Evolutionary conservation across 129 eudicot species (phyloP).

Genomic region (Sambucus nigra): DNA sequence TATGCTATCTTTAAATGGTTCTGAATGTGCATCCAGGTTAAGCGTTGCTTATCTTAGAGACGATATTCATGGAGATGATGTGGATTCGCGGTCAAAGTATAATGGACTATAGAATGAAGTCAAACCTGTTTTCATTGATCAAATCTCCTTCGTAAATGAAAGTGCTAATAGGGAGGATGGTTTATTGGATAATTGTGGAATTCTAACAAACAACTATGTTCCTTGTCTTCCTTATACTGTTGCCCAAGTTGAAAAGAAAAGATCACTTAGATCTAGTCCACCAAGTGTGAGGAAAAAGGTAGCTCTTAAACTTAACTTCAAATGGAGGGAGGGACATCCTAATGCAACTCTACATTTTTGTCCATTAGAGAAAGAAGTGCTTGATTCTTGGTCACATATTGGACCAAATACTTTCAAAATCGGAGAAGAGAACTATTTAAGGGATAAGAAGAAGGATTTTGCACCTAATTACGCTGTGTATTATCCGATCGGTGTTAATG

Average conservation of each 20-base stretch:
- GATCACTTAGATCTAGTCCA: conserved; percentile 54
- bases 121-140: conserved; percentile 50
- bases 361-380: conserved; percentile 62
- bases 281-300: conserved; percentile 59
- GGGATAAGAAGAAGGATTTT: conserved; percentile 83
- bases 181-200: conserved; percentile 60
- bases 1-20: no score
- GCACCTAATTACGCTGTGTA: conserved; percentile 75
- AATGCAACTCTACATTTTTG: conserved; percentile 48
- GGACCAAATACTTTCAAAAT: conserved; percentile 68
- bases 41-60: conserved; percentile 28
- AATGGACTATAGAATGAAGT: conserved; percentile 31
- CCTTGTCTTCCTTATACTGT: conserved; percentile 78
- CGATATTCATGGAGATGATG: conserved; percentile 13
- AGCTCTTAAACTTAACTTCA: conserved; percentile 53
- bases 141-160: conserved; percentile 43
- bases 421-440: conserved; percentile 58
- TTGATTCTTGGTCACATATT: conserved; percentile 72
- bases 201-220: conserved; percentile 63
- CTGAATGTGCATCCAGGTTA: conserved; percentile 40
- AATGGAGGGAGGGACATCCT: conserved; percentile 71
- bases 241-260: conserved; percentile 54
- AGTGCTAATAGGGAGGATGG: conserved; percentile 35
- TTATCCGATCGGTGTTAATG: conserved; percentile 81
- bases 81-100: conserved; percentile 21